A percentile compares a stretch with the other conserved stretches of the same genome.
Evolutionary conservation across 1,284 basidiomycete genomes (phyloP).

Genomic region (Moesziomyces parantarcticus): DNA sequence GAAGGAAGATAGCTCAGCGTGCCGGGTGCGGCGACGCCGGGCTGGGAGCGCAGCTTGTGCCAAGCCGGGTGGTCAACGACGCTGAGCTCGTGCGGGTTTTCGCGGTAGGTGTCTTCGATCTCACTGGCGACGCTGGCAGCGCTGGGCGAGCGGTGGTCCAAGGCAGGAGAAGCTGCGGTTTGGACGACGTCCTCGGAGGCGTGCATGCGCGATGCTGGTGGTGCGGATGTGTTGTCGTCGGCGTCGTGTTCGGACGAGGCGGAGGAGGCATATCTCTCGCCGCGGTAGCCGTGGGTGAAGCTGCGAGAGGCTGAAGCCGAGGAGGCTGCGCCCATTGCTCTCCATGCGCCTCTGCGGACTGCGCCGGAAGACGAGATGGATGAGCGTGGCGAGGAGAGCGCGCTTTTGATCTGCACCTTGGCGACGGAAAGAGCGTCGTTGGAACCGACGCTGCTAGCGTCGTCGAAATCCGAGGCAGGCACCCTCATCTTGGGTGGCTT

Average conservation of each 20-base stretch:
- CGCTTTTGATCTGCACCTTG: slow-evolving; percentile 48
- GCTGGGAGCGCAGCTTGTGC: slow-evolving; percentile 27
- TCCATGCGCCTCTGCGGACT: slow-evolving; percentile 45
- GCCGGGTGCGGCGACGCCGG: slow-evolving; percentile 31
- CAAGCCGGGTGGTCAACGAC: slow-evolving; percentile 43
- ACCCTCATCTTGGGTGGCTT: slow-evolving; percentile 29
- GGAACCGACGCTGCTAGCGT: slow-evolving; percentile 43
- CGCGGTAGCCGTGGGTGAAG: slow-evolving; percentile 28
- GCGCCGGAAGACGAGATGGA: slow-evolving; percentile 44
- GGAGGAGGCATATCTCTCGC: slow-evolving; percentile 25
- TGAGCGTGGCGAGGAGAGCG: slow-evolving; percentile 47
- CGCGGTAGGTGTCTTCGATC: slow-evolving; percentile 21
- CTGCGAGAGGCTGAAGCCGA: slow-evolving; percentile 27
- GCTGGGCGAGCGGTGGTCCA: background rate
- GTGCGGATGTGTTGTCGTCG: slow-evolving; percentile 17
- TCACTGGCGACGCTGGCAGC: slow-evolving; percentile 1
- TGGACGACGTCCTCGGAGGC: background rate
- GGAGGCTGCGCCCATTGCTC: slow-evolving; percentile 31
- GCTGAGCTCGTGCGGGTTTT: slow-evolving; percentile 31
- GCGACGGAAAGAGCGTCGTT: slow-evolving; percentile 22
- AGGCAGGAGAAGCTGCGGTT: slow-evolving; percentile 8
- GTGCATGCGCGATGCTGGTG: slow-evolving; percentile 2
- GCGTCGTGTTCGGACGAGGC: slow-evolving; percentile 29
- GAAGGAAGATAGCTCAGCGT: slow-evolving; percentile 41
- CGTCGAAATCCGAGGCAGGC: slow-evolving; percentile 28